Evolutionary conservation across 495 filamentous ascomycete species (phyloP).

Genomic region (Talaromyces wortmannii): DNA sequence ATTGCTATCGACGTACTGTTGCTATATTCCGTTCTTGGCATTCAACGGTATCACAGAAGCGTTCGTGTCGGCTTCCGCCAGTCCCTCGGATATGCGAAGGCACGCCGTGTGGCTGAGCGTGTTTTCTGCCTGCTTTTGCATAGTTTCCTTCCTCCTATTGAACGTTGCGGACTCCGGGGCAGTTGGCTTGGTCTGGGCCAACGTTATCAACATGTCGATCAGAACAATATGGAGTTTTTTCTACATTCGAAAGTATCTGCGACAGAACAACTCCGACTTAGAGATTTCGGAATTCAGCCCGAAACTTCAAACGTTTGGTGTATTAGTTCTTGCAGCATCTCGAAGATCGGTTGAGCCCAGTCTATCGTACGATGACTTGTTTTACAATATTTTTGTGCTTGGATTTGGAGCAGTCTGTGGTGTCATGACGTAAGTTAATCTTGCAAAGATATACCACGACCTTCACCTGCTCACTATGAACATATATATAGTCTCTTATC

Average conservation of each 20-base stretch:
- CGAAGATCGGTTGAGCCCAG: slow-evolving; percentile 19
- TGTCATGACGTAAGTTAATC: slow-evolving; percentile 47
- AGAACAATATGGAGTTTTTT: slow-evolving; percentile 70
- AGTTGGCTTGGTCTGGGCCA: slow-evolving; percentile 73
- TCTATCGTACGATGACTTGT: slow-evolving; percentile 17
- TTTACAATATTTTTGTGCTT: slow-evolving; percentile 44
- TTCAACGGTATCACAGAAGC: slow-evolving; percentile 90
- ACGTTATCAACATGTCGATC: slow-evolving; percentile 77
- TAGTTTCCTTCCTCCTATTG: slow-evolving; percentile 64
- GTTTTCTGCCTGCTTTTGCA: slow-evolving; percentile 68
- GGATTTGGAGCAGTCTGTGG: slow-evolving; percentile 46
- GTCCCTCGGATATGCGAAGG: slow-evolving; percentile 54
- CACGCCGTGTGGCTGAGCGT: slow-evolving; percentile 79
- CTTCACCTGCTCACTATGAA: slow-evolving; percentile 7
- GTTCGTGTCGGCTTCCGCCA: slow-evolving; percentile 82
- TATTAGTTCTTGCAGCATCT: slow-evolving; percentile 23
- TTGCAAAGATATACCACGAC: background rate
- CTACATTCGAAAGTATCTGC: slow-evolving; percentile 66
- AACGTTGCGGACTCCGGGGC: slow-evolving; percentile 61
- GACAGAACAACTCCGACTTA: slow-evolving; percentile 21
- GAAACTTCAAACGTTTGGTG: slow-evolving; percentile 20
- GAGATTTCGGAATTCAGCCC: slow-evolving; percentile 17
- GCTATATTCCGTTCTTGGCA: slow-evolving; percentile 87
- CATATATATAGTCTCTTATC: slow-evolving; percentile 39
- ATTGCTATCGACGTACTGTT: slow-evolving; percentile 76